Conservation (phyloP, 495 filamentous ascomycete genomes). For the Aspergillus nanangensis region DNA sequence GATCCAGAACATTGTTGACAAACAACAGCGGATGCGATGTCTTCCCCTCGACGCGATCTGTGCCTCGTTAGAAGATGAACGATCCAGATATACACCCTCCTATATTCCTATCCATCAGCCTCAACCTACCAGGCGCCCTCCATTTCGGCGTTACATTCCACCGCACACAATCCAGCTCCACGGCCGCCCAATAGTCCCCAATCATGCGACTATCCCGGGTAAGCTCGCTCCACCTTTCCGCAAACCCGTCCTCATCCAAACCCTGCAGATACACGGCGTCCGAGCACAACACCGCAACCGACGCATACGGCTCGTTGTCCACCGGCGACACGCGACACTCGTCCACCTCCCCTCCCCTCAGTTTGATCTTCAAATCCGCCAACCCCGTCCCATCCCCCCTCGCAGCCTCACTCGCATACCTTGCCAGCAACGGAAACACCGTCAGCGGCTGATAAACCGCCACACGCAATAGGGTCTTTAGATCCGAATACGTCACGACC, state of each 20-base stretch:
- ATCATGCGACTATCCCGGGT: constrained; percentile 40
- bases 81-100: too few species aligned
- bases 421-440: constrained; percentile 53
- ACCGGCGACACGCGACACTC: constrained; percentile 40
- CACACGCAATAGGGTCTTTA: constrained; percentile 26
- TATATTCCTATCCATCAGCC: too few species aligned
- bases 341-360: constrained; percentile 32
- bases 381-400: constrained; percentile 49
- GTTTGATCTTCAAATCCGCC: constrained; percentile 40
- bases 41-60: constrained; percentile 27
- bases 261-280: constrained; percentile 48
- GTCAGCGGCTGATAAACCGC: constrained; percentile 55
- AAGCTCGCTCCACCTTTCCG: constrained; percentile 39
- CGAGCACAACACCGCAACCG: constrained; percentile 56
- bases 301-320: constrained; percentile 36
- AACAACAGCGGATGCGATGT: constrained; percentile 58
- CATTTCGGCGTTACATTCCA: constrained; percentile 57
- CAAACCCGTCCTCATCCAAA: constrained; percentile 40
- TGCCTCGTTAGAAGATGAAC: constrained; percentile 1
- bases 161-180: constrained; percentile 53
- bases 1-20: constrained; percentile 54
- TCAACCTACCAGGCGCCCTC: constrained; percentile 42
- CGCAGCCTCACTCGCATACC: constrained; percentile 49
- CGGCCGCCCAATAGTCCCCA: constrained; percentile 55
- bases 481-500: constrained; percentile 38